phyloP scores from a whole-genome alignment of 768 basidiomycete species.

The Rhizopogon vesiculosus region DNA sequence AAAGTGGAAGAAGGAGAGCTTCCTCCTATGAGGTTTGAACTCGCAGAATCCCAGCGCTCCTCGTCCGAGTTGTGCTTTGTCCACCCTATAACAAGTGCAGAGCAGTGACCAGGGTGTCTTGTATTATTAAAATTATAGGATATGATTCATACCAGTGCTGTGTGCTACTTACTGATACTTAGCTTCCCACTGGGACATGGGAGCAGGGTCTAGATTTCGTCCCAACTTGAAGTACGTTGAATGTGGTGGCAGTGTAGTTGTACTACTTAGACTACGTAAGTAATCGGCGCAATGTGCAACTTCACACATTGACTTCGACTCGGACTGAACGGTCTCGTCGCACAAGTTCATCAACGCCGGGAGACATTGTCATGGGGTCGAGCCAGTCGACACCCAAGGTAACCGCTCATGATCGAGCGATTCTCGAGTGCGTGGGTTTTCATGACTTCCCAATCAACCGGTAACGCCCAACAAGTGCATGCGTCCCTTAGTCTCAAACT shows the following conservation, averaged over 20 bases:
- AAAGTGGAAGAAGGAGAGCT: not conserved
- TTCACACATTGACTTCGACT: not conserved
- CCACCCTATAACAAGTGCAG: not conserved
- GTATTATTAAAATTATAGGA: not conserved
- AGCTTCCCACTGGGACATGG: not conserved
- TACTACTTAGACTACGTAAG: too few species aligned
- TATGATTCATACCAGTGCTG: not conserved
- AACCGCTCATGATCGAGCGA: conserved; percentile 89
- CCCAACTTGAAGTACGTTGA: too few species aligned
- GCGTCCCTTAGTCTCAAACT: conserved; percentile 71
- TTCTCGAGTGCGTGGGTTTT: conserved; percentile 75
- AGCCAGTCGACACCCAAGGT: conserved; percentile 81
- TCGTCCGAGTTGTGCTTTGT: conserved; percentile 2
- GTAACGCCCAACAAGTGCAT: conserved; percentile 12
- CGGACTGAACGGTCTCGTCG: not conserved
- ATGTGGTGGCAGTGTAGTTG: too few species aligned
- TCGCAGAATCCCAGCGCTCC: not conserved
- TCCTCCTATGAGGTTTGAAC: not conserved
- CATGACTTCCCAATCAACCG: conserved; percentile 9
- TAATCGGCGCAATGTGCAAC: not conserved
- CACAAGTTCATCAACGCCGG: not conserved
- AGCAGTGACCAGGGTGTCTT: not conserved
- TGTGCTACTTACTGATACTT: not conserved
- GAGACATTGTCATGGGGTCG: conserved; percentile 48
- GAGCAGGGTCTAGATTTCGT: not conserved